These are phyloP conservation scores for Sisymbrium altissimum DNA, from an alignment of 345 rosid genomes.

Conservation along the genomic window DNA sequence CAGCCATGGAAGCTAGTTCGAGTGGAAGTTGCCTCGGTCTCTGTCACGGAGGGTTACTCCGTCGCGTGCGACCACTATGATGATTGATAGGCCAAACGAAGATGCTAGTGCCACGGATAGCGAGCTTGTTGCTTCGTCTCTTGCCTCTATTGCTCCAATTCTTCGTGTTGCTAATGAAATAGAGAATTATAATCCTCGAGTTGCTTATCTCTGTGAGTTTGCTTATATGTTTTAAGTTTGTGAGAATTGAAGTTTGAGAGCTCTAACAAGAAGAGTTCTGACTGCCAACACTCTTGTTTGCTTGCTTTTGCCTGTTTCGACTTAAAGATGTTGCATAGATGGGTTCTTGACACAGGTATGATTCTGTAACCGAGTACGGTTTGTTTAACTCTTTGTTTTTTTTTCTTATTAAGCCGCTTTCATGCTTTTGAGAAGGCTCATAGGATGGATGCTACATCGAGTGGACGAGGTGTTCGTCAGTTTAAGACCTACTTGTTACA, in stretches of 20 bases:
- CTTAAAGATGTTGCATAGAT: neutral
- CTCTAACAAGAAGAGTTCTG: neutral
- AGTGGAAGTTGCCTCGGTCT: constrained; percentile 52
- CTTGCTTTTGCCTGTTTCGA: neutral
- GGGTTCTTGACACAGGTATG: neutral
- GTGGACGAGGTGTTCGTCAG: constrained; percentile 88
- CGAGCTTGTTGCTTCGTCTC: constrained; percentile 84
- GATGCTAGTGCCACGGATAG: constrained; percentile 62
- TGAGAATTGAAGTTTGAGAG: neutral
- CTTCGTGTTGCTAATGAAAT: constrained; percentile 97
- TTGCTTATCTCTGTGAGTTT: constrained; percentile 81
- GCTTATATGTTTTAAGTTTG: neutral
- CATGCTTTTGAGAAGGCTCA: constrained; percentile 92
- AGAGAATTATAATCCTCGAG: constrained; percentile 71
- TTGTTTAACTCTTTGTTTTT: neutral
- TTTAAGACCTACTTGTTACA: constrained; percentile 85
- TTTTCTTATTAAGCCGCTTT: constrained; percentile 62
- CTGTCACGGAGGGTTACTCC: constrained; percentile 39
- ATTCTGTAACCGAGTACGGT: neutral
- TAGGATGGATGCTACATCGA: constrained; percentile 53
- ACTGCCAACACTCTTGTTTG: neutral
- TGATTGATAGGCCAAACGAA: constrained; percentile 51
- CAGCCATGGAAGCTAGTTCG: constrained; percentile 56
- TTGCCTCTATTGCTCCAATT: constrained; percentile 61
- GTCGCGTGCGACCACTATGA: constrained; percentile 48